Base-by-base conservation (phyloP, 805 yeast species). In the Metschnikowia drakensbergensis region DNA sequence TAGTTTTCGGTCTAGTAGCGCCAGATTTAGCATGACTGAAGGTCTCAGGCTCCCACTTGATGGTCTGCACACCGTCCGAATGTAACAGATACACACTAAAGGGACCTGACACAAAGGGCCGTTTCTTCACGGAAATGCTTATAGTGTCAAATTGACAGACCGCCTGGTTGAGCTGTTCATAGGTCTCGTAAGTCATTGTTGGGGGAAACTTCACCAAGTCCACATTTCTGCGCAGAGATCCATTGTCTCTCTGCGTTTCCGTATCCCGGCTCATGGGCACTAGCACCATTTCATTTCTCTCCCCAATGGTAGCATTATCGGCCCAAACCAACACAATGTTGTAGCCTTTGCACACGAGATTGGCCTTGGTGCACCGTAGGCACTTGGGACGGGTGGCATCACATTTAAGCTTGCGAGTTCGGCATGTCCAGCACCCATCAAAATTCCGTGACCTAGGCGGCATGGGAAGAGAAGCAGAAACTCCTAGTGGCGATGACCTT, bases 361-460 rank as follows among this genome's bases (percentile, higher is more conserved):
- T 67, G 3, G 81, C 74, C 52, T 70, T 75, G 36, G 49, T 55
- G 61, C 84, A 80, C 46, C 82, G 65, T 30, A 55, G 42, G 55
- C 84, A 80, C 13, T 49, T 52, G 2, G 83, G 83, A 46, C 66
- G 65, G 3, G 61, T 52, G 9, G 74, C 68, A 57, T 78, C 83
- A 61, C 84, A 80, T 58, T 77, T 77, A 54, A 79, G 77, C 53
- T 77, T 79, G 26, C 83, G 64, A 23, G 64, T 58, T 34, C 84
- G 65, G 54, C 84, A 80, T 5, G 83, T 80, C 69, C 79, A 76
- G 60, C 84, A 80, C 3, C 84, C 84, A 39, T 73, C 66, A 58
- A 77, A 77, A 42, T 62, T 67, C 40, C 77, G 61, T 23, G 58
- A 54, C 28, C 60, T 32, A 17, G 53, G 57, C 23, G 53, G 52